Conservation (phyloP, 2,329 filamentous ascomycete genomes). For the Fusarium chaquense region DNA sequence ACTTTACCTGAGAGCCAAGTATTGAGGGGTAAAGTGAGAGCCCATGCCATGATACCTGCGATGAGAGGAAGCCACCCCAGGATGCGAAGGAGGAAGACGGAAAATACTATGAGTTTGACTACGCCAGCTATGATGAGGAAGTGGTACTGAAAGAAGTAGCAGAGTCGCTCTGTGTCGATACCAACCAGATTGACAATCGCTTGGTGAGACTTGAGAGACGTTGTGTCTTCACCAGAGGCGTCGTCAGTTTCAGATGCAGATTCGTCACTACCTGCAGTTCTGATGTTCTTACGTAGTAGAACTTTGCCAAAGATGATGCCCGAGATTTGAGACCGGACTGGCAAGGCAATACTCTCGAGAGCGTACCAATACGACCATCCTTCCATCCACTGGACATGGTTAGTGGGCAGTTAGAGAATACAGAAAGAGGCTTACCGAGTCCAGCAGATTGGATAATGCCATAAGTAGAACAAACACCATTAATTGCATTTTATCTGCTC, state of each 20-base stretch:
- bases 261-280: slow-evolving; percentile 65
- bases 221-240: slow-evolving; percentile 40
- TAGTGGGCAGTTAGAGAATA: neutral
- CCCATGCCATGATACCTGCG: slow-evolving; percentile 72
- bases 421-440: slow-evolving; percentile 50
- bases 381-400: slow-evolving; percentile 64
- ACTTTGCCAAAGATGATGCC: slow-evolving; percentile 80
- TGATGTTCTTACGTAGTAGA: slow-evolving; percentile 80
- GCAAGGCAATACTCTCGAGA: slow-evolving; percentile 71
- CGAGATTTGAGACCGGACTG: slow-evolving; percentile 75
- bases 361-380: slow-evolving; percentile 74
- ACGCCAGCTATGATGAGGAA: slow-evolving; percentile 65
- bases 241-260: slow-evolving; percentile 55
- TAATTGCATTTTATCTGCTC: slow-evolving; percentile 62
- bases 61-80: slow-evolving; percentile 77
- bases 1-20: slow-evolving; percentile 74
- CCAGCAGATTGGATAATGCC: slow-evolving; percentile 67
- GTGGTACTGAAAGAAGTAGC: slow-evolving; percentile 75
- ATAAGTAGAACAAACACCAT: slow-evolving; percentile 77
- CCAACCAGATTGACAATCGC: slow-evolving; percentile 81
- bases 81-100: slow-evolving; percentile 73
- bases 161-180: slow-evolving; percentile 76
- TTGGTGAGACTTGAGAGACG: slow-evolving; percentile 64
- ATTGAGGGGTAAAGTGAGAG: slow-evolving; percentile 75
- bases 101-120: slow-evolving; percentile 62